phyloP scores from a whole-genome alignment of 2,329 filamentous ascomycete genomes.

The Torrubiellomyces zombiae region DNA sequence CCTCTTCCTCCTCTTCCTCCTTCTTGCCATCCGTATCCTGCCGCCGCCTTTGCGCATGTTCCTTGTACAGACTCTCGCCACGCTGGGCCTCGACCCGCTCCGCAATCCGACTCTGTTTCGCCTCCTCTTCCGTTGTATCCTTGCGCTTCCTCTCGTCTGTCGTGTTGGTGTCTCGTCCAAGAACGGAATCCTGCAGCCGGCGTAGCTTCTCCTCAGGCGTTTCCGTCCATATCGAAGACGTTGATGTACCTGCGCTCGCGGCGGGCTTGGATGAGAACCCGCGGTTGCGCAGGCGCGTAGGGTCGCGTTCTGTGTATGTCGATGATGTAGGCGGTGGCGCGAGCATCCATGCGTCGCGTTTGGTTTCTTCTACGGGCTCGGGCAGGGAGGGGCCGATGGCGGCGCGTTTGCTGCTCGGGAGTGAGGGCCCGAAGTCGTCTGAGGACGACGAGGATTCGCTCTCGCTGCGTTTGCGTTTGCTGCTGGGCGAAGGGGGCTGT shows the following conservation, averaged over 20 bases:
- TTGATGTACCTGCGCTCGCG: constrained; percentile 14
- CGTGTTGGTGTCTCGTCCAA: constrained; percentile 45
- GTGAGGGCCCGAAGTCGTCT: constrained; percentile 39
- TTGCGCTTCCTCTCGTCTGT: constrained; percentile 31
- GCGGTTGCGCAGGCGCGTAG: constrained; percentile 65
- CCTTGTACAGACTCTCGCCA: constrained; percentile 41
- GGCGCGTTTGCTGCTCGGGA: constrained; percentile 35
- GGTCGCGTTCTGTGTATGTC: constrained; percentile 50
- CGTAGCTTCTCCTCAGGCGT: constrained; percentile 77
- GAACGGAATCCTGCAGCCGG: constrained; percentile 62
- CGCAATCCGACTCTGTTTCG: no score
- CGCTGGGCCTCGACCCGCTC: constrained; percentile 36
- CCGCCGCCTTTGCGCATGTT: constrained; percentile 27
- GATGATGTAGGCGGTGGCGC: constrained; percentile 42
- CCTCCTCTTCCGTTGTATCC: no score
- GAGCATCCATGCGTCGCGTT: constrained; percentile 78
- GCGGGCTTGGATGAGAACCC: constrained; percentile 57
- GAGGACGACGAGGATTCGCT: constrained; percentile 25
- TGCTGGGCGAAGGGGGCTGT: constrained; percentile 48
- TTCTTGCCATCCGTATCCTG: constrained; percentile 20
- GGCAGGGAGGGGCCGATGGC: constrained; percentile 21
- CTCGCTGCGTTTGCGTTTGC: constrained; percentile 41
- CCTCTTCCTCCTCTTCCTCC: constrained; percentile 55
- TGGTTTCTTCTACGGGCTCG: constrained; percentile 26
- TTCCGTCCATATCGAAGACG: constrained; percentile 74